phyloP scores from a whole-genome alignment of 306 rosid species.

The Fragaria iinumae region DNA sequence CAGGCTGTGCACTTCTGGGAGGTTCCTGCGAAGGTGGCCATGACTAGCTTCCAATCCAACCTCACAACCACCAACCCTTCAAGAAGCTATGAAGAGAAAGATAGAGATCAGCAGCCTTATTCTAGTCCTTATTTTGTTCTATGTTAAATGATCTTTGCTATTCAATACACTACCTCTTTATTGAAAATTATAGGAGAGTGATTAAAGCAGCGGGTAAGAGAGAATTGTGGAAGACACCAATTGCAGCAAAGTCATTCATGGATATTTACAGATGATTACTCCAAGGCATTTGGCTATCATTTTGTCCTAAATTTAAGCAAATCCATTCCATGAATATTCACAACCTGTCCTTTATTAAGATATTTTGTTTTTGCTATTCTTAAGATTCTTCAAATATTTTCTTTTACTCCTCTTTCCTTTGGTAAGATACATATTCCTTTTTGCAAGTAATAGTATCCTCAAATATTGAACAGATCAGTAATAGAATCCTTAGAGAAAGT shows the following conservation, averaged over 20 bases:
- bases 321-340: neutral
- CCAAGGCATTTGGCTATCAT: slow-evolving; percentile 9
- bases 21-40: slow-evolving; percentile 67
- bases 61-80: slow-evolving; percentile 15
- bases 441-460: neutral
- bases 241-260: slow-evolving; percentile 5
- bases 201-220: slow-evolving; percentile 37
- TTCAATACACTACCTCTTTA: slow-evolving; percentile 5
- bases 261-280: neutral
- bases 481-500: neutral
- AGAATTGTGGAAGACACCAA: slow-evolving; percentile 31
- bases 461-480: neutral
- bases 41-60: slow-evolving; percentile 27
- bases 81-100: neutral
- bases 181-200: neutral
- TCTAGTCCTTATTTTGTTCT: neutral
- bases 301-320: slow-evolving; percentile 25
- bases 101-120: neutral
- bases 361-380: neutral
- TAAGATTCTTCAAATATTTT: neutral
- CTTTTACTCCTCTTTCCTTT: neutral
- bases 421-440: neutral
- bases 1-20: slow-evolving; percentile 76
- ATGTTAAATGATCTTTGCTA: neutral
- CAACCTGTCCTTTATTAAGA: neutral